These are phyloP conservation scores for Carex arenaria DNA, from an alignment of 202 grass and related monocot species.

Conservation along the genomic window DNA sequence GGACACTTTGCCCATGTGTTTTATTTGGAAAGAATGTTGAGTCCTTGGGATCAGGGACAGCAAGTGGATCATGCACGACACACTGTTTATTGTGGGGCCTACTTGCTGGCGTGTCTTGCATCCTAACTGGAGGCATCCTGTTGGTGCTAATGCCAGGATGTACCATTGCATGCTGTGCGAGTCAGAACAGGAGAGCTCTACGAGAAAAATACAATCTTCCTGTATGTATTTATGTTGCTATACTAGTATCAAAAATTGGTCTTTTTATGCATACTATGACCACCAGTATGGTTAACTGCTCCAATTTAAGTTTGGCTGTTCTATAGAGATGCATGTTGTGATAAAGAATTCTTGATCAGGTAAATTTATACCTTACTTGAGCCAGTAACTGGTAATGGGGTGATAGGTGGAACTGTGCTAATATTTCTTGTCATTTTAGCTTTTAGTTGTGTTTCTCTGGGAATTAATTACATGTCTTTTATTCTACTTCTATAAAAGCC, in stretches of 20 bases:
- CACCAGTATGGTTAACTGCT: not conserved
- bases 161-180: slow-evolving; percentile 79
- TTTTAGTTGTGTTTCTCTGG: not conserved
- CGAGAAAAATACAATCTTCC: slow-evolving; percentile 71
- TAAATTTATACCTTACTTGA: not conserved
- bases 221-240: slow-evolving; percentile 29
- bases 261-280: not conserved
- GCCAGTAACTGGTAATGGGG: not conserved
- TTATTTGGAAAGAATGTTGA: slow-evolving; percentile 92
- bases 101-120: slow-evolving; percentile 71
- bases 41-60: slow-evolving; percentile 68
- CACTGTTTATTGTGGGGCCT: slow-evolving; percentile 89
- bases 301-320: slow-evolving; percentile 3
- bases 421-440: not conserved
- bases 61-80: slow-evolving; percentile 70
- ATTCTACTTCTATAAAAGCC: not conserved
- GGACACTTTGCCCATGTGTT: slow-evolving; percentile 68
- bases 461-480: not conserved
- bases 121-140: slow-evolving; percentile 67
- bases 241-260: not conserved
- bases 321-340: not conserved
- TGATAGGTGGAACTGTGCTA: not conserved
- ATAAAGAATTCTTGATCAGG: not conserved
- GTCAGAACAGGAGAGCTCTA: slow-evolving; percentile 58
- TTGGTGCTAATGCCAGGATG: slow-evolving; percentile 66